These are phyloP conservation scores for Microcyclosporella mali DNA, from an alignment of 2,329 filamentous ascomycete species.

Conservation along the genomic window DNA sequence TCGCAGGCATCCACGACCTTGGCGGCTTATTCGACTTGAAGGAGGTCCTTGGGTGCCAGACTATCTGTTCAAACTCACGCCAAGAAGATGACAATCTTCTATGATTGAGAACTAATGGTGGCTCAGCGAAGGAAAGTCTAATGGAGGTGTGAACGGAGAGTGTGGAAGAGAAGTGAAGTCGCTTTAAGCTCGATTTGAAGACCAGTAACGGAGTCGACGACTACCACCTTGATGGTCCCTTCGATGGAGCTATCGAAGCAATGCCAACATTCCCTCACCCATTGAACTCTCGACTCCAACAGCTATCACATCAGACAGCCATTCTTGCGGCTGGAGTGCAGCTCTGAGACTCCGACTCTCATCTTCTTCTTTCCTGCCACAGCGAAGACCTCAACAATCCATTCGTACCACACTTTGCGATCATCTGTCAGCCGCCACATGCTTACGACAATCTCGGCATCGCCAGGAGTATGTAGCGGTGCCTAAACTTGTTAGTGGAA, in stretches of 20 bases:
- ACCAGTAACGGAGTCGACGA: not conserved
- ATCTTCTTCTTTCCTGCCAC: constrained; percentile 54
- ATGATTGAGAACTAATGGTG: too few species aligned
- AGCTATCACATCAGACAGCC: constrained; percentile 60
- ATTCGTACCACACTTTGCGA: constrained; percentile 96
- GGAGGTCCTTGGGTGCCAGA: too few species aligned
- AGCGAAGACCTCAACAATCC: constrained; percentile 77
- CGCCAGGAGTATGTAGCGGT: constrained; percentile 77
- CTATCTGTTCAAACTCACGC: too few species aligned
- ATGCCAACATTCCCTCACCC: too few species aligned
- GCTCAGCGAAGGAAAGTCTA: too few species aligned
- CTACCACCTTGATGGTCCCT: not conserved
- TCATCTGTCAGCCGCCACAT: constrained; percentile 98
- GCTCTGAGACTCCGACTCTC: constrained; percentile 59
- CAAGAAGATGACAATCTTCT: too few species aligned
- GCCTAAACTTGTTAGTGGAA: constrained; percentile 48
- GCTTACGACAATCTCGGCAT: constrained; percentile 77
- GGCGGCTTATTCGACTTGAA: too few species aligned
- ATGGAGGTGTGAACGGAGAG: not conserved
- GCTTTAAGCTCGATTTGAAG: not conserved
- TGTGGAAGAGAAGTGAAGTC: not conserved
- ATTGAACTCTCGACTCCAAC: too few species aligned
- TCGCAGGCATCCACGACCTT: too few species aligned
- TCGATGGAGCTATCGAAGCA: too few species aligned
- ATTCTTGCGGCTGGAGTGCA: constrained; percentile 63